Evolutionary conservation across 2,329 filamentous ascomycete species (phyloP), one percentile per base, ranked within the genome.

Genomic region (Scopulariopsis brevicaulis): DNA sequence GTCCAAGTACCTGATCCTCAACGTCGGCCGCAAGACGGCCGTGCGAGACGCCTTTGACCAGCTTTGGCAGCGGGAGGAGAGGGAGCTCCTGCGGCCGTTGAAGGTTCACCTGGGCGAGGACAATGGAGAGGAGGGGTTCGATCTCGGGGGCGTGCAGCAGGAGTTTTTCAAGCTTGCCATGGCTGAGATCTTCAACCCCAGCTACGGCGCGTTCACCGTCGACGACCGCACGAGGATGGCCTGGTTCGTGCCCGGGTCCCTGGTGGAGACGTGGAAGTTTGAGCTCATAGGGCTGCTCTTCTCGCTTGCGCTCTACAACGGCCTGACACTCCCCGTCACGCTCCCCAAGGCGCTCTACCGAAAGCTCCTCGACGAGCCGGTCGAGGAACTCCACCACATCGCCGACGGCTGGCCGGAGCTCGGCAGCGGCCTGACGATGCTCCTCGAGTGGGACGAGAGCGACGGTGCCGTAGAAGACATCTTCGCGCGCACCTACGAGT

Each of bases 61-160:
- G 67, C 76, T 99, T 2, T 96, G 93, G 90, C 84, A 89, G 57
- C 82, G 91, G 40, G 86, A 96, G 69, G 83, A 84, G 65, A 80
- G 88, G 40, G 90, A 96, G 71, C 75, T 97, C 3, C 75, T 93
- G 65, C 83, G 90, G 28, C 94, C 94, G 1, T 73, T 99, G 37
- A 96, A 96, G 65, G 86, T 99, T 10, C 86, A 90, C 55, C 82
- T 97, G 59, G 91, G 91, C 3, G 87, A 90, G 67, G 85, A 90
- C 37, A 78, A 79, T 57, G 90, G 90, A 34, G 94, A 97, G 69
- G 86, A 95, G 68, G 94, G 94, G 0, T 83, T 95, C 37, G 94
- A 99, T 69, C 90, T 93, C 54, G 94, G 94, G 51, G 94, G 94
- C 62, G 92, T 99, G 1, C 93, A 96, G 65, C 92, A 96, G 68